Evolutionary conservation across 441 rosid species (phyloP), one percentile per base, ranked within the genome.

Genomic region (Codiaeum variegatum): DNA sequence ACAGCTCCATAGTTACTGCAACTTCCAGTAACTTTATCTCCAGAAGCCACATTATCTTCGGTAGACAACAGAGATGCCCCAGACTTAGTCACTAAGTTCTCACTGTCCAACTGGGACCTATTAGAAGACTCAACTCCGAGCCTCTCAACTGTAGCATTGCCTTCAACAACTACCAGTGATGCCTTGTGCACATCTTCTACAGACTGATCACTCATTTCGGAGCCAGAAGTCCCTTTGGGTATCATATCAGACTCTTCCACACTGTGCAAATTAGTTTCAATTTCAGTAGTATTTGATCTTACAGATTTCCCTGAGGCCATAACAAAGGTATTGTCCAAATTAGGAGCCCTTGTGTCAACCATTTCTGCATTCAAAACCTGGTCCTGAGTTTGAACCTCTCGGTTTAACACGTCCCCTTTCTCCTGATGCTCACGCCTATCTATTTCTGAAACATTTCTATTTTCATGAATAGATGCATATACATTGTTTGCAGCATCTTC

Each of bases 141-240:
- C 63, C 73, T 80, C 79, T 73, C 75, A 62, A 55, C 74, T 34
- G 61, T 65, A 54, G 42, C 62, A 71, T 76, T 75, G 32, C 19
- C 77, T 61, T 67, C 79, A 60, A 71, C 49, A 26, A 68, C 70
- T 72, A 69, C 54, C 49, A 62, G 12, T 31, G 84, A 46, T 49
- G 42, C 75, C 66, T 66, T 72, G 24, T 13, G 75, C 47, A 62
- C 28, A 73, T 70, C 71, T n/a, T 67, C 73, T 69, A 54, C 52
- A 55, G 74, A 73, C 46, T 64, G 79, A 75, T 69, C 83, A 58
- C 51, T 34, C 31, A 59, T 55, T 69, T 68, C 79, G 44, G 59
- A 28, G 68, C 83, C 83, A 38, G 84, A 71, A 75, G 68, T 80
- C 73, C 32, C 82, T 72, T 84, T 69, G 36, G 66, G 72, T 56